Conservation (phyloP, 805 yeast genomes). For the Myxozyma nipponensis region DNA sequence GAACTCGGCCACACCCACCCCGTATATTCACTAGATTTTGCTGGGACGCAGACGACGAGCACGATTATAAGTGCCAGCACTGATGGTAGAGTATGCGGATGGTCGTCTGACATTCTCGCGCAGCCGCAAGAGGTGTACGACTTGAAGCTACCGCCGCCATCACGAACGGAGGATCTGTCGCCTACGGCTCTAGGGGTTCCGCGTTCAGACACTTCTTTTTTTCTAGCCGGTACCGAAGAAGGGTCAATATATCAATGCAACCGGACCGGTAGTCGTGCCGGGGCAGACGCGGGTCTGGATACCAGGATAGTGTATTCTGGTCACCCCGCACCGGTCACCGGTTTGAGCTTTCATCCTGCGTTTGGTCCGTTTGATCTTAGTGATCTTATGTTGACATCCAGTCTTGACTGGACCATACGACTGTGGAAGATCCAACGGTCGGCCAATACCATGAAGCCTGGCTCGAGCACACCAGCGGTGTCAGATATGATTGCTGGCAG, state of each 20-base stretch:
- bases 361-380: constrained; percentile 31
- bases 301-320: constrained; percentile 29
- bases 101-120: constrained; percentile 40
- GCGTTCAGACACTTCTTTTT: constrained; percentile 34
- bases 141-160: constrained; percentile 32
- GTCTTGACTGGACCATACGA: constrained; percentile 41
- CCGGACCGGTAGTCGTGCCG: constrained; percentile 35
- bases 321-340: constrained; percentile 39
- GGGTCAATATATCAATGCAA: constrained; percentile 38
- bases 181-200: constrained; percentile 34
- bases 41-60: constrained; percentile 33
- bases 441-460: neutral
- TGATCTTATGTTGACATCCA: constrained; percentile 33
- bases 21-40: constrained; percentile 33
- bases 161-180: constrained; percentile 31
- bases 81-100: constrained; percentile 40
- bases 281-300: constrained; percentile 35
- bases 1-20: constrained; percentile 38
- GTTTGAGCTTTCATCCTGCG: constrained; percentile 33
- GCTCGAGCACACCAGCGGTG: neutral
- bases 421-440: constrained; percentile 34
- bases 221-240: constrained; percentile 41
- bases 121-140: constrained; percentile 35
- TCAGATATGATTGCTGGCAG: neutral
- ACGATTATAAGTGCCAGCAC: constrained; percentile 38